These are phyloP conservation scores for Rugosomyces carneus DNA, from an alignment of 1,284 basidiomycete species.

Conservation along the genomic window DNA sequence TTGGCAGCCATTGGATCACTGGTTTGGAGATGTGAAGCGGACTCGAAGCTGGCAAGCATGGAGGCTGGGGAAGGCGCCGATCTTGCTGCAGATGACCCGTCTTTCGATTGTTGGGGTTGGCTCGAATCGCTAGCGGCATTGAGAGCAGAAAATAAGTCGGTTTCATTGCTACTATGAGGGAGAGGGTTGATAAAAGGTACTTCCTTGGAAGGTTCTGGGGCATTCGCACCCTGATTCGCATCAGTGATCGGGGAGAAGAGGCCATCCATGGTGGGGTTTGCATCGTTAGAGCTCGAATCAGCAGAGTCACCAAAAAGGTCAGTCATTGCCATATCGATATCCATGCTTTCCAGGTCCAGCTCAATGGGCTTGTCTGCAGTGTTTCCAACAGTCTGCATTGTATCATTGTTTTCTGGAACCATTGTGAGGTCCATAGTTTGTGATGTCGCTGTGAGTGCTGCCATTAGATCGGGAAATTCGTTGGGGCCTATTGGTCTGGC, in stretches of 20 bases:
- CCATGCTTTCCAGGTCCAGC: conserved; percentile 63
- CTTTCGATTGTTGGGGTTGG: conserved; percentile 12
- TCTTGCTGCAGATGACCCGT: conserved; percentile 7
- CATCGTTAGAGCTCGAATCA: conserved; percentile 28
- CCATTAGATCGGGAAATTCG: conserved; percentile 58
- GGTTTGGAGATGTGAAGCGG: conserved; percentile 21
- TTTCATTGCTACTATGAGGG: conserved; percentile 12
- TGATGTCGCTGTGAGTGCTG: conserved; percentile 43
- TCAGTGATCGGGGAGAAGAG: conserved; percentile 41
- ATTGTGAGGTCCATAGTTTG: conserved; percentile 40
- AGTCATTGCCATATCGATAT: conserved; percentile 54
- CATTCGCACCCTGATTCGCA: conserved; percentile 6
- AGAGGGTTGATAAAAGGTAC: conserved; percentile 21
- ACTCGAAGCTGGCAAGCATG: conserved; percentile 32
- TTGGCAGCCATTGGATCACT: conserved; percentile 19
- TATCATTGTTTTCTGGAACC: conserved; percentile 22
- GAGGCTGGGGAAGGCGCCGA: conserved; percentile 32
- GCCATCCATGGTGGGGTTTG: conserved; percentile 28
- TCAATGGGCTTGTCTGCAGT: conserved; percentile 78
- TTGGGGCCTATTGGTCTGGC: conserved; percentile 45
- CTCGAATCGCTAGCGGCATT: conserved; percentile 13
- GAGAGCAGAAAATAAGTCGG: conserved; percentile 27
- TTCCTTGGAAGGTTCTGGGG: conserved; percentile 17
- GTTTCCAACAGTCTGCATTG: conserved; percentile 41
- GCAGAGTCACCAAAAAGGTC: conserved; percentile 45